Evolutionary conservation across 352 stramenopile species (phyloP).

Genomic region (Phytophthora litchii): DNA sequence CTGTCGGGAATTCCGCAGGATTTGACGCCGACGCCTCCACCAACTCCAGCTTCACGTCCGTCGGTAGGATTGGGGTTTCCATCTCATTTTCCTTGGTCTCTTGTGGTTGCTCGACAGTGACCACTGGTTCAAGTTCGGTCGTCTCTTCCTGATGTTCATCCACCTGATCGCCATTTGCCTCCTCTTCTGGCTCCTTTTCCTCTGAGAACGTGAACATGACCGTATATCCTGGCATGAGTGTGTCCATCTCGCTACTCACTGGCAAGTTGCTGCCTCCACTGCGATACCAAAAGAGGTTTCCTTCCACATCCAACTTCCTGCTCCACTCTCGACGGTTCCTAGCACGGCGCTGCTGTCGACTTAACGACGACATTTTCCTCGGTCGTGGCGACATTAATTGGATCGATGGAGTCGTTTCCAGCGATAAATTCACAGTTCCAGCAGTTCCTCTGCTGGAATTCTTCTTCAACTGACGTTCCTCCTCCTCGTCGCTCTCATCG

Average conservation of each 20-base stretch:
- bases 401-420: background rate
- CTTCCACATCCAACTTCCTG: conserved; percentile 66
- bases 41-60: conserved; percentile 35
- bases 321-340: conserved; percentile 75
- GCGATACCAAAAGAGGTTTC: conserved; percentile 63
- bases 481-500: conserved; percentile 28
- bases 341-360: conserved; percentile 37
- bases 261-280: conserved; percentile 27
- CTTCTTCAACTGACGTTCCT: conserved; percentile 8
- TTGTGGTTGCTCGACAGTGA: conserved; percentile 20
- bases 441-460: conserved; percentile 9
- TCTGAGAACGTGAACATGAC: conserved; percentile 38
- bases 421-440: conserved; percentile 14
- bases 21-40: conserved; percentile 34
- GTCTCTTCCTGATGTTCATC: conserved; percentile 4
- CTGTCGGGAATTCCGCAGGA: conserved; percentile 38
- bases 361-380: conserved; percentile 42
- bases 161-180: conserved; percentile 12
- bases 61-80: conserved; percentile 20
- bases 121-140: conserved; percentile 13
- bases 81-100: conserved; percentile 25
- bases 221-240: conserved; percentile 34
- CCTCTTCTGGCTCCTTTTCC: conserved; percentile 23
- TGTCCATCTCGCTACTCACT: conserved; percentile 15
- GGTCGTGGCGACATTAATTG: conserved; percentile 25